Evolutionary conservation across 2,329 filamentous ascomycete genomes (phyloP).

Genomic region (Epichloe festucae): DNA sequence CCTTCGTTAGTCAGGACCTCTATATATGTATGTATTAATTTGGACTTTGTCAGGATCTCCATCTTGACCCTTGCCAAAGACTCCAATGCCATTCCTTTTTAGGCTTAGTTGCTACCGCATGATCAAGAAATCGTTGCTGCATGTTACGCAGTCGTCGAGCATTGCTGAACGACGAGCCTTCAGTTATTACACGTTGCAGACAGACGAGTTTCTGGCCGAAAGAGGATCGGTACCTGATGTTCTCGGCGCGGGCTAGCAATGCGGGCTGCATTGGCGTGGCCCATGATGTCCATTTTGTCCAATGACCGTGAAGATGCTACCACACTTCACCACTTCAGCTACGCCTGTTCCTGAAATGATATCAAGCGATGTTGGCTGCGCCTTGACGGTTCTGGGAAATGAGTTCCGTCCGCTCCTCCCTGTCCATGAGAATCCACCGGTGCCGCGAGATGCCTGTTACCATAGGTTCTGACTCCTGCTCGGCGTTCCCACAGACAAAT

Average conservation of each 20-base stretch:
- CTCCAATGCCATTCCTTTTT: too few relatives aligned
- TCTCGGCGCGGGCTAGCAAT: neutral
- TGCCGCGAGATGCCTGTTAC: neutral
- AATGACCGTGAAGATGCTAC: conserved; percentile 3
- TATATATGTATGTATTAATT: too few relatives aligned
- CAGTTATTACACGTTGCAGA: neutral
- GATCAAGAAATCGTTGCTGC: neutral
- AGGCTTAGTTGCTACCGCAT: too few relatives aligned
- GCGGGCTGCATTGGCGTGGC: conserved; percentile 4
- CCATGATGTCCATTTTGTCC: neutral
- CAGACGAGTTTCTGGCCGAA: neutral
- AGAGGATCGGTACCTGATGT: neutral
- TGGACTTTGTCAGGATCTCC: too few relatives aligned
- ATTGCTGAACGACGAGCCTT: neutral
- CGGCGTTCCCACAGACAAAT: too few relatives aligned
- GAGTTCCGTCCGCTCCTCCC: neutral
- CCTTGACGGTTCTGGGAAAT: neutral
- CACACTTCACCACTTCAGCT: conserved; percentile 10
- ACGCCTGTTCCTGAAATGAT: conserved; percentile 20
- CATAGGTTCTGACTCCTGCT: neutral
- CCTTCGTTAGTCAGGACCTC: too few relatives aligned
- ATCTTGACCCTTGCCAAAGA: too few relatives aligned
- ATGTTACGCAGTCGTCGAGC: neutral
- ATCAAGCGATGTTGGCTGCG: neutral
- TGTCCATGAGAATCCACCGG: neutral